These are phyloP conservation scores for Suhomyces xylopsoci DNA, from an alignment of 805 yeast genomes.

Conservation along the genomic window DNA sequence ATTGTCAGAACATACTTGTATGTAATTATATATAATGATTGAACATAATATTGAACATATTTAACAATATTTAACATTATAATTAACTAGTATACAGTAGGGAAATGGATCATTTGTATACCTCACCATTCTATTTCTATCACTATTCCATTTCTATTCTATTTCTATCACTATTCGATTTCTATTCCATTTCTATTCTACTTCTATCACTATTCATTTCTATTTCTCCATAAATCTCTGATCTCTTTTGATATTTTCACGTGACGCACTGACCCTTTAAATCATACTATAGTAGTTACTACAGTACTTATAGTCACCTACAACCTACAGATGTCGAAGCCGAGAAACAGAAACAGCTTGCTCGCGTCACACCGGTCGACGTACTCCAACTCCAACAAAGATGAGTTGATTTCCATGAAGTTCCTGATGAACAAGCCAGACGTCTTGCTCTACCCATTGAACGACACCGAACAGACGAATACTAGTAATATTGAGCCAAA, in stretches of 20 bases:
- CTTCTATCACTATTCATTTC: too few species aligned
- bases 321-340: conserved; percentile 22
- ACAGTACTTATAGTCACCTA: background rate
- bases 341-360: conserved; percentile 26
- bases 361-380: conserved; percentile 21
- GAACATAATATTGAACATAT: too few species aligned
- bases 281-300: background rate
- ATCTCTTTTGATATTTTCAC: background rate
- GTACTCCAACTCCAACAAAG: conserved; percentile 22
- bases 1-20: too few species aligned
- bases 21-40: too few species aligned
- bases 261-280: background rate
- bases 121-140: too few species aligned
- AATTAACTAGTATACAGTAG: too few species aligned
- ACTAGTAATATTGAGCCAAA: background rate
- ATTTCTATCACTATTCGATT: too few species aligned
- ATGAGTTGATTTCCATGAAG: conserved; percentile 34
- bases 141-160: too few species aligned
- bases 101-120: too few species aligned
- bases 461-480: conserved; percentile 12
- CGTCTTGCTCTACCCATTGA: conserved; percentile 32
- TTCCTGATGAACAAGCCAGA: conserved; percentile 36
- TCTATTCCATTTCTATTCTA: too few species aligned
- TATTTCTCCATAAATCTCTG: too few species aligned
- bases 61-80: too few species aligned